A percentile compares a stretch with the other conserved stretches of the same genome.
These are phyloP conservation scores for Erysimum cheiri DNA, from an alignment of 441 rosid species.

Conservation along the genomic window DNA sequence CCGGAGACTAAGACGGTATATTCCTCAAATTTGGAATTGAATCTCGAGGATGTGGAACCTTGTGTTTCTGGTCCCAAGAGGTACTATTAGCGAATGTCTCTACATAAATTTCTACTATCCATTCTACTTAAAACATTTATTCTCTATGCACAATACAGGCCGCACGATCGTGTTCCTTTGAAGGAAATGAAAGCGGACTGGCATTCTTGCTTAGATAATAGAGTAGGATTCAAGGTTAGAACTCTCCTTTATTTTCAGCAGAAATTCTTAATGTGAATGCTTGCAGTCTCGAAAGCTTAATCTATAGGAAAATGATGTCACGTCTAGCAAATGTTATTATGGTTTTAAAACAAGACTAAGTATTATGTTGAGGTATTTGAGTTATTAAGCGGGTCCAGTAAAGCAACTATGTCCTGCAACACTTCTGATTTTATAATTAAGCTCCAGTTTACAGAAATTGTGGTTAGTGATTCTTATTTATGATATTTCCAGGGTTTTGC, in stretches of 20 bases:
- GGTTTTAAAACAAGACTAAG: neutral
- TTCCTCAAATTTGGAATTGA: neutral
- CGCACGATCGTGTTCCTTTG: constrained; percentile 86
- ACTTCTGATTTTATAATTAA: neutral
- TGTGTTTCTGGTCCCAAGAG: constrained; percentile 66
- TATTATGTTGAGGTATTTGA: neutral
- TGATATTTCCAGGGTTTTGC: constrained; percentile 76
- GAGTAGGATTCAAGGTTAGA: constrained; percentile 68
- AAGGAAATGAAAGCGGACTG: constrained; percentile 95
- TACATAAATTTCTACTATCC: neutral
- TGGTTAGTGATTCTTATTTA: constrained; percentile 21
- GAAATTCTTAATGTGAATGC: neutral
- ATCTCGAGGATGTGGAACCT: constrained; percentile 43
- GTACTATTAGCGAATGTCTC: neutral
- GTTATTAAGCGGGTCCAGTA: neutral
- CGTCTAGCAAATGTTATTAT: neutral
- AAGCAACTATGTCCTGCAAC: neutral
- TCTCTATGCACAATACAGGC: constrained; percentile 53
- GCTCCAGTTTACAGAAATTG: neutral
- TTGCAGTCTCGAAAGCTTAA: neutral
- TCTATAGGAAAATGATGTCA: neutral
- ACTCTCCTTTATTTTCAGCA: neutral
- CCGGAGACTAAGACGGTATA: neutral
- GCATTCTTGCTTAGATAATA: constrained; percentile 90
- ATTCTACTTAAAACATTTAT: neutral